These are phyloP conservation scores for Camellia japonica DNA, from an alignment of 148 eudicot genomes.

Conservation along the genomic window DNA sequence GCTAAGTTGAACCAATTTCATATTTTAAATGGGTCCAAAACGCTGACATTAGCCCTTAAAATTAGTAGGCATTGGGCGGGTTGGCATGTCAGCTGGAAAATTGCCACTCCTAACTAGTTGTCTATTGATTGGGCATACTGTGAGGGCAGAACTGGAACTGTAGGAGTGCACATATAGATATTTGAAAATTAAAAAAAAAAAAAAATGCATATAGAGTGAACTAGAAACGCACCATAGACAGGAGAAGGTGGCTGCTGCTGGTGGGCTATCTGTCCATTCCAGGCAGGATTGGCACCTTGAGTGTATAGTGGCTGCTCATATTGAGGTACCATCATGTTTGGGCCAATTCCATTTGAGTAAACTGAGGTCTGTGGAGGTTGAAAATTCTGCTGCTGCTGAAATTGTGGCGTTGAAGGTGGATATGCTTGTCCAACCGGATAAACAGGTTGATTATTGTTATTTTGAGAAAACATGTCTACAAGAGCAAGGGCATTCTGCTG, in stretches of 20 bases:
- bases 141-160: neutral
- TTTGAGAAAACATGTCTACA: conserved; percentile 68
- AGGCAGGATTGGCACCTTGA: conserved; percentile 51
- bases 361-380: conserved; percentile 48
- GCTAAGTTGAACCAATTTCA: too few relatives aligned
- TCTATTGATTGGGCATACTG: neutral
- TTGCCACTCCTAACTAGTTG: neutral
- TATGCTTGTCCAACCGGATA: conserved; percentile 48
- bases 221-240: conserved; percentile 50
- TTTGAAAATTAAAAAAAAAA: neutral
- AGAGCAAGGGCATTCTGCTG: conserved; percentile 86
- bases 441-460: conserved; percentile 37
- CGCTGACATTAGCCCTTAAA: too few relatives aligned
- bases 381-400: conserved; percentile 65
- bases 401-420: conserved; percentile 41
- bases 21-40: too few relatives aligned
- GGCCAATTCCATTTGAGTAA: conserved; percentile 52
- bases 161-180: neutral
- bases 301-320: conserved; percentile 52
- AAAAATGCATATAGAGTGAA: neutral
- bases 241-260: conserved; percentile 69
- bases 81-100: neutral
- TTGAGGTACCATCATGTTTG: conserved; percentile 46
- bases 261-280: conserved; percentile 62
- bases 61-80: too few relatives aligned